phyloP scores from a whole-genome alignment of 2,329 filamentous ascomycete genomes.

The Xylaria sp. region DNA sequence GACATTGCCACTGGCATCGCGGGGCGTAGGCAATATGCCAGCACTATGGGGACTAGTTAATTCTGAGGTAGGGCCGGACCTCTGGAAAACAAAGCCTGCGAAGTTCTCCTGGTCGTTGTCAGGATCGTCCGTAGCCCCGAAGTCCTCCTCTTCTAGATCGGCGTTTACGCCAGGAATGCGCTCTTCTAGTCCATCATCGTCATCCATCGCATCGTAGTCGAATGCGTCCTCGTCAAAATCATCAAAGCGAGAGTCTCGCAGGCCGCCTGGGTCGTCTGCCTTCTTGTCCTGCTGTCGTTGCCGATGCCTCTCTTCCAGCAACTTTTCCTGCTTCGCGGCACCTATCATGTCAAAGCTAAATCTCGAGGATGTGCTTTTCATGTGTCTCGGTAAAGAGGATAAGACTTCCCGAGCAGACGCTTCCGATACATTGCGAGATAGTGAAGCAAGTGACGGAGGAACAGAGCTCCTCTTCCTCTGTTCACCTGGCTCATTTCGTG shows the following conservation, averaged over 20 bases:
- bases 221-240: slow-evolving; percentile 65
- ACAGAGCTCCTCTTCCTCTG: slow-evolving; percentile 31
- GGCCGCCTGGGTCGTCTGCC: slow-evolving; percentile 41
- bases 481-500: slow-evolving; percentile 15
- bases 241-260: slow-evolving; percentile 58
- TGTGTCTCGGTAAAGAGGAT: slow-evolving; percentile 61
- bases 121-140: slow-evolving; percentile 46
- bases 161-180: slow-evolving; percentile 62
- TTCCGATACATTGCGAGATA: slow-evolving; percentile 56
- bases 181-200: slow-evolving; percentile 68
- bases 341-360: slow-evolving; percentile 84
- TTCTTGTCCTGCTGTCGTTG: slow-evolving; percentile 67
- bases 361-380: slow-evolving; percentile 76
- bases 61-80: slow-evolving; percentile 55
- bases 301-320: slow-evolving; percentile 73
- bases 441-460: slow-evolving; percentile 42
- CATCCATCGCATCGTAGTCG: slow-evolving; percentile 66
- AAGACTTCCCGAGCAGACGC: slow-evolving; percentile 49
- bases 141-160: slow-evolving; percentile 48
- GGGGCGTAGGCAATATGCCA: slow-evolving; percentile 53
- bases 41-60: slow-evolving; percentile 54
- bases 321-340: slow-evolving; percentile 66
- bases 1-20: slow-evolving; percentile 56
- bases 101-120: slow-evolving; percentile 64
- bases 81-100: slow-evolving; percentile 60